Evolutionary conservation across 768 basidiomycete genomes (phyloP).

Genomic region (Boletus sp.): DNA sequence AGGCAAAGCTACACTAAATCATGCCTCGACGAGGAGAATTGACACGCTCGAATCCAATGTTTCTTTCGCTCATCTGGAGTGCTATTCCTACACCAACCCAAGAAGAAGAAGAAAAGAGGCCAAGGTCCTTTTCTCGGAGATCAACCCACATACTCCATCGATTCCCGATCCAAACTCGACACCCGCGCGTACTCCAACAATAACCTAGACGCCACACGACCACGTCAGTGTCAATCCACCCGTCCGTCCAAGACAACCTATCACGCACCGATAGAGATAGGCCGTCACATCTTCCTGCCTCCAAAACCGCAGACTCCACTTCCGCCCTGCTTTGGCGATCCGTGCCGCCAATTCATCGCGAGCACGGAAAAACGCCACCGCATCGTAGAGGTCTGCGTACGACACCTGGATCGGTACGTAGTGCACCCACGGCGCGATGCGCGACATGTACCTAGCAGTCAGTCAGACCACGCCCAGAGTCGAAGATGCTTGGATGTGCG

Average conservation of each 20-base stretch:
- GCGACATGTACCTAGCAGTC: slow-evolving; percentile 46
- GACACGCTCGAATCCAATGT: too few relatives aligned
- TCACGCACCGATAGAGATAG: slow-evolving; percentile 52
- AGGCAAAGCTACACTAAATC: too few relatives aligned
- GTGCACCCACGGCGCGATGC: slow-evolving; percentile 67
- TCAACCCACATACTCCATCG: slow-evolving; percentile 35
- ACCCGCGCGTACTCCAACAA: slow-evolving; percentile 54
- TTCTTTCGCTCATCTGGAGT: neutral
- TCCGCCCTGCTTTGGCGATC: slow-evolving; percentile 54
- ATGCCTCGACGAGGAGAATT: too few relatives aligned
- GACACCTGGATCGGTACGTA: slow-evolving; percentile 69
- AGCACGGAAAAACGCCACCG: slow-evolving; percentile 67
- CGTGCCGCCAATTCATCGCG: slow-evolving; percentile 58
- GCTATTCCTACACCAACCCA: too few relatives aligned
- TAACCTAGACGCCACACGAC: slow-evolving; percentile 32
- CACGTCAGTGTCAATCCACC: neutral
- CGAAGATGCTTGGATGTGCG: too few relatives aligned
- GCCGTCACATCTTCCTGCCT: slow-evolving; percentile 56
- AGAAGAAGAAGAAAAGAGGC: too few relatives aligned
- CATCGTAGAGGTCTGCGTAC: slow-evolving; percentile 65
- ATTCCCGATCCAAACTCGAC: slow-evolving; percentile 43
- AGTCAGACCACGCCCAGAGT: neutral
- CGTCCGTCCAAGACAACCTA: neutral
- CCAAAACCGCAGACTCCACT: slow-evolving; percentile 60
- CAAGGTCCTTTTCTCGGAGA: neutral